These are phyloP conservation scores for Talaromyces rugulosus DNA, from an alignment of 2,329 filamentous ascomycete species.

Conservation along the genomic window DNA sequence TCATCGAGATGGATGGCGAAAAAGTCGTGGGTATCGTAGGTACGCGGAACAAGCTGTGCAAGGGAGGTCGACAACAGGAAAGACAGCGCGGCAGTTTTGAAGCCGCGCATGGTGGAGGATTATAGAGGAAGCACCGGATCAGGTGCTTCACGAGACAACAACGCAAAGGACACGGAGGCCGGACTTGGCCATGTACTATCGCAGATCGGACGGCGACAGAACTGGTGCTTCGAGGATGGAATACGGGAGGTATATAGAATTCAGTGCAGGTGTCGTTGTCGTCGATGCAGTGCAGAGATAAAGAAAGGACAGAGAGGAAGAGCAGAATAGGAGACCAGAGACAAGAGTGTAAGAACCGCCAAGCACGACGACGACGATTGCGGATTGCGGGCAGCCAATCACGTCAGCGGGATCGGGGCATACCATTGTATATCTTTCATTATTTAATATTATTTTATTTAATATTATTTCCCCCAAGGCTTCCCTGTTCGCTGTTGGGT, in stretches of 20 bases:
- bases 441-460: too few relatives aligned
- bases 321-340: not conserved
- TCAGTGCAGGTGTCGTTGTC: not conserved
- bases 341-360: not conserved
- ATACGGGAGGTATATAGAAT: not conserved
- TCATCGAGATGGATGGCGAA: constrained; percentile 82
- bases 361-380: not conserved
- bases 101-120: constrained; percentile 20
- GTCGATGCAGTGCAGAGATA: not conserved
- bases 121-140: constrained; percentile 5
- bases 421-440: not conserved
- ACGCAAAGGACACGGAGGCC: not conserved
- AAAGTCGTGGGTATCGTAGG: constrained; percentile 82
- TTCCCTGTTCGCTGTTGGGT: not conserved
- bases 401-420: not conserved
- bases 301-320: not conserved
- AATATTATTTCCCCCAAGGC: not conserved
- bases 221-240: not conserved
- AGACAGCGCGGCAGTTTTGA: constrained; percentile 21
- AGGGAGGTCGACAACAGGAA: constrained; percentile 40
- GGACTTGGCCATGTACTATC: not conserved
- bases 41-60: constrained; percentile 54
- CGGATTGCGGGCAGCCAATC: not conserved
- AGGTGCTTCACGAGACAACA: constrained; percentile 11
- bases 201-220: not conserved